These are phyloP conservation scores for Xylaria sp. DNA, from an alignment of 2,329 filamentous ascomycete species.

Conservation along the genomic window DNA sequence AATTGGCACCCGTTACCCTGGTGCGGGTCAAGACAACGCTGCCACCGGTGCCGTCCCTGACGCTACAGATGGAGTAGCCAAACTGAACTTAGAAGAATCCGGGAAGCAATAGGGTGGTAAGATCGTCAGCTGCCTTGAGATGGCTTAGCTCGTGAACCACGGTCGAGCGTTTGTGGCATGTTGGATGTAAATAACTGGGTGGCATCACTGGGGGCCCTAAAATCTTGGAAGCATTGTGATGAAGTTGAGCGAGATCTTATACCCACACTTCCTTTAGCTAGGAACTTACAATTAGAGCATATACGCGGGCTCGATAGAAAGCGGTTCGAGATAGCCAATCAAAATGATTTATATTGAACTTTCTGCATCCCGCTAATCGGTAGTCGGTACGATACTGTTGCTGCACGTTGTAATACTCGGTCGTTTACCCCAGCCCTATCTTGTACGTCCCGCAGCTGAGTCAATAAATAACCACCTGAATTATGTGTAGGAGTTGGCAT, in stretches of 20 bases:
- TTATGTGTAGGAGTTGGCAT: background rate
- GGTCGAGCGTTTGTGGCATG: background rate
- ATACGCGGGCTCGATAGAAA: slow-evolving; percentile 9
- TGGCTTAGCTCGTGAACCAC: background rate
- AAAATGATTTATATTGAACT: background rate
- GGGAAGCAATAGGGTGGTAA: slow-evolving; percentile 11
- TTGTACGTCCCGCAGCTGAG: background rate
- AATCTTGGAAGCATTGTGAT: slow-evolving; percentile 9
- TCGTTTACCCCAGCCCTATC: background rate
- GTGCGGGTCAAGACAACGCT: slow-evolving; percentile 4
- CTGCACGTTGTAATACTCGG: background rate
- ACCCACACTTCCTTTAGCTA: slow-evolving; percentile 17
- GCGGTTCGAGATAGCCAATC: background rate
- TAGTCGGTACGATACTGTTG: background rate
- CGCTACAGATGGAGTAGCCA: slow-evolving; percentile 19
- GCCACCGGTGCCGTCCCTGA: slow-evolving; percentile 12
- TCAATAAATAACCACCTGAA: background rate
- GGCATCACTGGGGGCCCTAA: background rate
- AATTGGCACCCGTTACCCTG: slow-evolving; percentile 63
- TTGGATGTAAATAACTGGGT: slow-evolving; percentile 1
- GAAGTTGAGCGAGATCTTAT: slow-evolving; percentile 30
- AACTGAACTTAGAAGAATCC: slow-evolving; percentile 27
- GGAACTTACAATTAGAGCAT: slow-evolving; percentile 16
- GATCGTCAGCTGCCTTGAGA: background rate
- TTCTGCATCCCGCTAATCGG: background rate